A percentile compares a stretch with the other conserved stretches of the same genome.
Evolutionary conservation across 495 filamentous ascomycete species (phyloP).

Genomic region (Aspergillus indologenus): DNA sequence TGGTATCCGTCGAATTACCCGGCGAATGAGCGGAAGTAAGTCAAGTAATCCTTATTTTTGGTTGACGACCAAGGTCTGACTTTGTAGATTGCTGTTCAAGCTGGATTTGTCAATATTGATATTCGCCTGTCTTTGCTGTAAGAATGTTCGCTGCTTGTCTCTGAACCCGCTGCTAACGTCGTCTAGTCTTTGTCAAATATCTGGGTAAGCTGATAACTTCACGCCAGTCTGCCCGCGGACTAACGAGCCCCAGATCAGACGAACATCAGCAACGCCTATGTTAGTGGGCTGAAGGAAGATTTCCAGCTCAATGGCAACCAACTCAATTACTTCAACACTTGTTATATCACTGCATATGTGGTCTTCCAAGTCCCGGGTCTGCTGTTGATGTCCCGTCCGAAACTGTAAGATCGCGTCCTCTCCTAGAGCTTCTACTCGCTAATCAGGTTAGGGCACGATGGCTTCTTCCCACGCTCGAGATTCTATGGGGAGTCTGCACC

Average conservation of each 20-base stretch:
- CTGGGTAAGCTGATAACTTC: slow-evolving; percentile 20
- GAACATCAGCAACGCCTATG: slow-evolving; percentile 51
- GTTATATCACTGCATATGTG: slow-evolving; percentile 40
- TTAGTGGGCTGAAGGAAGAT: slow-evolving; percentile 60
- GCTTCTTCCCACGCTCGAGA: slow-evolving; percentile 32
- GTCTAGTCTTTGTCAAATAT: slow-evolving; percentile 35
- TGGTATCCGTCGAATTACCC: slow-evolving; percentile 47
- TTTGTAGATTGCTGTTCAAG: slow-evolving; percentile 28
- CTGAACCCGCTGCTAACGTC: slow-evolving; percentile 3
- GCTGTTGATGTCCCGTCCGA: slow-evolving; percentile 35
- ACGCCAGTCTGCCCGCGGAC: not conserved
- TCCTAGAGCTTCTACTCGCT: not conserved
- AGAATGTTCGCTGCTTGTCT: slow-evolving; percentile 14
- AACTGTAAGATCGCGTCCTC: slow-evolving; percentile 19
- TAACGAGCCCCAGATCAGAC: slow-evolving; percentile 34
- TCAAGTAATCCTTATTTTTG: not conserved
- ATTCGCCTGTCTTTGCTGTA: slow-evolving; percentile 39
- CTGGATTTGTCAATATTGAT: slow-evolving; percentile 33
- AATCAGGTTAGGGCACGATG: slow-evolving; percentile 29
- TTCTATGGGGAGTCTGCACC: slow-evolving; percentile 29
- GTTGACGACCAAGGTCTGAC: not conserved
- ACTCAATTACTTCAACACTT: slow-evolving; percentile 42
- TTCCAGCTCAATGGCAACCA: slow-evolving; percentile 55
- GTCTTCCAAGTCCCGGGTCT: slow-evolving; percentile 38
- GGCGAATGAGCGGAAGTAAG: slow-evolving; percentile 38